Conservation (phyloP, 2,329 filamentous ascomycete species). For the Cadophora gregata region DNA sequence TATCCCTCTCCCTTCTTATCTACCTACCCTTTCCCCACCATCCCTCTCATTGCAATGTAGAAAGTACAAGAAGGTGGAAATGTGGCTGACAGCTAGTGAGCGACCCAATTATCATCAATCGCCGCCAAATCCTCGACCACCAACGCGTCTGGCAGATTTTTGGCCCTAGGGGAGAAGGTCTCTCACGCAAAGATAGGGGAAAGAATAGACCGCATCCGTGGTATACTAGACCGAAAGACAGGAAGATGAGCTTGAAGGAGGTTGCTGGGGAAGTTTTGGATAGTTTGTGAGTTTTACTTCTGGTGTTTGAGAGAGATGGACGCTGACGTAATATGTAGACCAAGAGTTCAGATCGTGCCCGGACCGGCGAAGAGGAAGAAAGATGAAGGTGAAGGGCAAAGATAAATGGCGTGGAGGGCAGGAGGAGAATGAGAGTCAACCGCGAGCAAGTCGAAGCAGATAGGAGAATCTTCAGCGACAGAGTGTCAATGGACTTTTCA, state of each 20-base stretch:
- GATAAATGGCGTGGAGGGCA: neutral
- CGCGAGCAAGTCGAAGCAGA: too few relatives aligned
- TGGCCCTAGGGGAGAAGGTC: neutral
- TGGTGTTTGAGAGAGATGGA: neutral
- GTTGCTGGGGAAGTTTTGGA: neutral
- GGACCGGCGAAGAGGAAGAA: neutral
- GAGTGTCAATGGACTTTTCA: too few relatives aligned
- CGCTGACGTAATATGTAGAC: neutral
- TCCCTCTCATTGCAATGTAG: too few relatives aligned
- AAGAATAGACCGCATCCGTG: conserved; percentile 5
- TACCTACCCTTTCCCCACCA: neutral
- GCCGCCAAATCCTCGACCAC: neutral
- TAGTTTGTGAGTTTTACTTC: neutral
- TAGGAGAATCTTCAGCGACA: too few relatives aligned
- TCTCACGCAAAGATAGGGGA: neutral
- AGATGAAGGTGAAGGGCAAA: neutral
- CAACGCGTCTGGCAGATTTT: neutral
- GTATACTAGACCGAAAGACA: neutral
- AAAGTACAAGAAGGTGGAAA: too few relatives aligned
- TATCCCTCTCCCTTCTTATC: neutral
- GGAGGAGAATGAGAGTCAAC: too few relatives aligned
- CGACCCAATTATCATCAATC: neutral
- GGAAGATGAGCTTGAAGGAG: neutral
- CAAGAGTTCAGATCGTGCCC: neutral
- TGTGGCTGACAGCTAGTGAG: neutral